Evolutionary conservation across 139 green algal species (phyloP), one percentile per base, ranked within the genome.

Genomic region (Chlamydomonas eustigma): DNA sequence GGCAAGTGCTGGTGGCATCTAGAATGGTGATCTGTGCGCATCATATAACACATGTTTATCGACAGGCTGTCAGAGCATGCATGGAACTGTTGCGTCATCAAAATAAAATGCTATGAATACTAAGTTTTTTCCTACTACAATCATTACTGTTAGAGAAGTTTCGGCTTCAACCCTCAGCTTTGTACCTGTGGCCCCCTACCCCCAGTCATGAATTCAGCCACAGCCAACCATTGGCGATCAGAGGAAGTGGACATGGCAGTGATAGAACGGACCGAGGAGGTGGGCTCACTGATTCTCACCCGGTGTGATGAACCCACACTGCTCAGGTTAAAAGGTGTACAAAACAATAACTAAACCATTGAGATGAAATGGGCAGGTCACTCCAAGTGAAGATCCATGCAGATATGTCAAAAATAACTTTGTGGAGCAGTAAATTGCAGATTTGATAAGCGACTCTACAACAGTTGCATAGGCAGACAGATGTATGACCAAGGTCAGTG

Each of bases 121-220:
- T 12, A 58, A 22, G 12, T 22, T 58, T 58, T 12, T 28, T 28
- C 12, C 12, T 58, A 58, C 44, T 22, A 12, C 12, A 28, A 58
- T 58, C 12, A 58, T 58, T 12, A 58, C 44, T 28, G 44, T 22
- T 22, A 38, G 33, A 71, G 25, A 38, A 37, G 25, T 34, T 2
- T 4, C 64, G 25, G 64, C 2, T 28, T 18, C 5, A 6, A 35
- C 24, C 24, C n/a, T n/a, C n/a, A n/a, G n/a, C 34, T 69, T 24
- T 25, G 4, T 66, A 83, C 78, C 78, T 83, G 78, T 18, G 78
- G 78, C 50, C 50, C 2, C 3, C 66, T 63, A 1, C 73, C 74
- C 2, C 71, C 71, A n/a, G n/a, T 66, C 74, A 79, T 80, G 78
- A 31, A 69, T 51, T 83, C 78, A 22, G 78, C 73, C 51, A 76